Conservation (phyloP, 2,329 filamentous ascomycete species). For the Scedosporium boydii region DNA sequence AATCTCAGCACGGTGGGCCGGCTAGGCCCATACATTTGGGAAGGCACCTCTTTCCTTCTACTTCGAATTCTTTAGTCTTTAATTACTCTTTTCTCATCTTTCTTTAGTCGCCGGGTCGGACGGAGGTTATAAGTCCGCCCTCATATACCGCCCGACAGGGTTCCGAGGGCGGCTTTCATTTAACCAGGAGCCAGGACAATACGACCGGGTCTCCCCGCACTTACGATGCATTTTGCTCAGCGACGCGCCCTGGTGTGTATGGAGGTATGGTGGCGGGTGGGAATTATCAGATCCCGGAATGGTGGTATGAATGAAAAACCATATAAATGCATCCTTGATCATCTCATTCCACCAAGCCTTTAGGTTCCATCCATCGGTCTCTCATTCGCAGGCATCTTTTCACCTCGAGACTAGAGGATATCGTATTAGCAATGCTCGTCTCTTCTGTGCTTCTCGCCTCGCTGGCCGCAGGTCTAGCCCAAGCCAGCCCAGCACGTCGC, state of each 20-base stretch:
- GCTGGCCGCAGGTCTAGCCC: background rate
- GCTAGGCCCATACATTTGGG: too few relatives aligned
- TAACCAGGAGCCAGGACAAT: background rate
- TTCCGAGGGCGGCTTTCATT: background rate
- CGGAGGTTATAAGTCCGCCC: conserved; percentile 6
- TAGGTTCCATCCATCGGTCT: background rate
- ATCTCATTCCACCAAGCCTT: background rate
- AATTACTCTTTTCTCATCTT: background rate
- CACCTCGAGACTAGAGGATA: background rate
- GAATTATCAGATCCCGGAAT: background rate
- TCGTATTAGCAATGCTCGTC: background rate
- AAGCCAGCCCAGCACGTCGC: conserved; percentile 1
- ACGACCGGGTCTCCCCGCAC: background rate
- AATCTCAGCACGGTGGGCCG: background rate
- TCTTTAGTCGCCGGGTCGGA: background rate
- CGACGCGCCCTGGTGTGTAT: background rate
- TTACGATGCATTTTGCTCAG: background rate
- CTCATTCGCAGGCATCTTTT: background rate
- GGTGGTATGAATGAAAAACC: background rate
- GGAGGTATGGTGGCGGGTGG: too few relatives aligned
- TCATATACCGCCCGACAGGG: background rate
- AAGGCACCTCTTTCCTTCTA: background rate
- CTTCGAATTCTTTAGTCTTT: background rate
- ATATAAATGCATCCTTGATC: background rate
- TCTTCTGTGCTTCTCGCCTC: background rate